Evolutionary conservation across 2,329 filamentous ascomycete species (phyloP).

Genomic region (Dactylonectria macrodidyma): DNA sequence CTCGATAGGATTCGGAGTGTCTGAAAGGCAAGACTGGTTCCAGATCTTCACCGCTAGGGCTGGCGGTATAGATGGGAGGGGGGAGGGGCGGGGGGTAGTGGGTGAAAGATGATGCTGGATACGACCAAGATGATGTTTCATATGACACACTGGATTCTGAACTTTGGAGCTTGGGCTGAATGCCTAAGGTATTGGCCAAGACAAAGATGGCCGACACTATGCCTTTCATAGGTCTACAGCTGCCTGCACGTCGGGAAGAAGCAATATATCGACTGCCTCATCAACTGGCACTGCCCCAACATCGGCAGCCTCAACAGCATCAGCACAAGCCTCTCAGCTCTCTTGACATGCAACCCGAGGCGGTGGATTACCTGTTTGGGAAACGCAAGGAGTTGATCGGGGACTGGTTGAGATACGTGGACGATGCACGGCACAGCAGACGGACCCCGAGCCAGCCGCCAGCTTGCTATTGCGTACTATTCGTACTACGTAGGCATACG

Average conservation of each 20-base stretch:
- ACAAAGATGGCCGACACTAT: background rate
- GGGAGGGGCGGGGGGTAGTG: background rate
- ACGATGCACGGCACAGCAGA: background rate
- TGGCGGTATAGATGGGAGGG: background rate
- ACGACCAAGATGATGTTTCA: background rate
- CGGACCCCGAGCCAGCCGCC: background rate
- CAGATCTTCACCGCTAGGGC: background rate
- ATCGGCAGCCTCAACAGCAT: background rate
- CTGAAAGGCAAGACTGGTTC: background rate
- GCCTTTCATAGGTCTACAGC: background rate
- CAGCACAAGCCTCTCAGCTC: background rate
- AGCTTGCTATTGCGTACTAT: background rate
- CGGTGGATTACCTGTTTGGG: background rate
- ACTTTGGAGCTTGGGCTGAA: background rate
- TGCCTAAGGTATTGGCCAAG: background rate
- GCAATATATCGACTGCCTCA: background rate
- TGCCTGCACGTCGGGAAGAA: background rate
- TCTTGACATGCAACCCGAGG: slow-evolving; percentile 3
- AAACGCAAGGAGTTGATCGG: background rate
- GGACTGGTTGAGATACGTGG: background rate
- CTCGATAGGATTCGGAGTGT: background rate
- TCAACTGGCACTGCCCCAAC: background rate
- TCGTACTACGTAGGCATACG: too few relatives aligned
- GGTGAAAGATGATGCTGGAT: too few relatives aligned
- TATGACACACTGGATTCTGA: background rate